phyloP scores from a whole-genome alignment of 306 rosid genomes.

The Sicyos edulis region DNA sequence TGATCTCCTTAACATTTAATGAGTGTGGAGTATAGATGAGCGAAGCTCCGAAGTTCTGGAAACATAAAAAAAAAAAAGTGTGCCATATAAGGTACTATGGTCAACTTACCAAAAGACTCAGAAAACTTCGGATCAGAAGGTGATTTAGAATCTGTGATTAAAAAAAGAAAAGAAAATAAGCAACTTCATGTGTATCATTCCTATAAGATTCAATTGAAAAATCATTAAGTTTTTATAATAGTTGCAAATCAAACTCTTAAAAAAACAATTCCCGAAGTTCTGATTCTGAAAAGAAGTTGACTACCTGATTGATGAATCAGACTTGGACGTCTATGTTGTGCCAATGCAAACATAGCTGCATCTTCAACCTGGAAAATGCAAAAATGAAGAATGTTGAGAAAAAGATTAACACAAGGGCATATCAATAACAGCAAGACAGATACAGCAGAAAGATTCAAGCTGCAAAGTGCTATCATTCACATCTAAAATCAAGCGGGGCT shows the following conservation, averaged over 20 bases:
- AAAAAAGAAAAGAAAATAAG: conserved; percentile 23
- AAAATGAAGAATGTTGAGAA: background rate
- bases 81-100: background rate
- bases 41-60: conserved; percentile 4
- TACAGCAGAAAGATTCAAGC: background rate
- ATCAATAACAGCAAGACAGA: background rate
- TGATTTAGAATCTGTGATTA: conserved; percentile 65
- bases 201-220: conserved; percentile 3
- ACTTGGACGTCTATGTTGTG: conserved; percentile 64
- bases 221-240: background rate
- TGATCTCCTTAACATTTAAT: background rate
- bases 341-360: conserved; percentile 75
- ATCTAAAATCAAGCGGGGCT: too few relatives aligned
- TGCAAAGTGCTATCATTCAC: background rate
- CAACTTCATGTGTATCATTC: conserved; percentile 15
- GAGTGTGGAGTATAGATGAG: conserved; percentile 2
- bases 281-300: background rate
- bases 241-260: background rate
- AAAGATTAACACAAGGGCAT: conserved; percentile 2
- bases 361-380: conserved; percentile 69
- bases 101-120: conserved; percentile 77
- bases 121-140: conserved; percentile 66
- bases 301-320: conserved; percentile 64
- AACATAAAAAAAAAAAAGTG: background rate
- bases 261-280: background rate